These are phyloP conservation scores for Phytophthora chlamydospora DNA, from an alignment of 352 stramenopile species.

Conservation along the genomic window DNA sequence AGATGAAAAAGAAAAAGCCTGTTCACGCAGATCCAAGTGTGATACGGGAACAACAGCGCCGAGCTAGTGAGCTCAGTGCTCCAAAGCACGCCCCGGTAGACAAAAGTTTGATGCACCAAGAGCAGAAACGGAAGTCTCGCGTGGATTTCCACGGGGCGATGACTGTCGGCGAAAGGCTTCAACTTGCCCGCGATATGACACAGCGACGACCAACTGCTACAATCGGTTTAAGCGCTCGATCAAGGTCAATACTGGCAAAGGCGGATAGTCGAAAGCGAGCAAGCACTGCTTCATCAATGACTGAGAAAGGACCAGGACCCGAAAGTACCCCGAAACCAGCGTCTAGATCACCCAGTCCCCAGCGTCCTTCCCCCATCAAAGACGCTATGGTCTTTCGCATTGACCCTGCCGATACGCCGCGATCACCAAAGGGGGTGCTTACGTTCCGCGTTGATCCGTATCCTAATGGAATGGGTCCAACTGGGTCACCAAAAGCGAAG, in stretches of 20 bases:
- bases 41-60: conserved; percentile 57
- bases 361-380: conserved; percentile 33
- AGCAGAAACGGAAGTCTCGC: conserved; percentile 66
- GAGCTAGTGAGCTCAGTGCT: conserved; percentile 65
- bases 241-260: conserved; percentile 30
- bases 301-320: conserved; percentile 1
- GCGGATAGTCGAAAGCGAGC: conserved; percentile 24
- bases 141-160: conserved; percentile 67
- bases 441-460: conserved; percentile 31
- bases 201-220: conserved; percentile 36
- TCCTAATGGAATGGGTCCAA: conserved; percentile 3
- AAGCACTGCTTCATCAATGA: conserved; percentile 4
- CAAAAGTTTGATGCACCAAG: conserved; percentile 55
- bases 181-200: conserved; percentile 58
- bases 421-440: conserved; percentile 29
- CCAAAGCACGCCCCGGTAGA: conserved; percentile 70
- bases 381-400: conserved; percentile 52
- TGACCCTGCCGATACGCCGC: conserved; percentile 34
- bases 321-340: not conserved
- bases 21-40: conserved; percentile 38
- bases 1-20: conserved; percentile 48
- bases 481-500: conserved; percentile 25
- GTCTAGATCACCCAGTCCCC: conserved; percentile 22
- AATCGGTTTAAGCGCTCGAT: conserved; percentile 23
- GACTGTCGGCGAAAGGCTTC: conserved; percentile 68